phyloP scores from a whole-genome alignment of 2,329 filamentous ascomycete species.

The Cladosporium sphaerospermum region DNA sequence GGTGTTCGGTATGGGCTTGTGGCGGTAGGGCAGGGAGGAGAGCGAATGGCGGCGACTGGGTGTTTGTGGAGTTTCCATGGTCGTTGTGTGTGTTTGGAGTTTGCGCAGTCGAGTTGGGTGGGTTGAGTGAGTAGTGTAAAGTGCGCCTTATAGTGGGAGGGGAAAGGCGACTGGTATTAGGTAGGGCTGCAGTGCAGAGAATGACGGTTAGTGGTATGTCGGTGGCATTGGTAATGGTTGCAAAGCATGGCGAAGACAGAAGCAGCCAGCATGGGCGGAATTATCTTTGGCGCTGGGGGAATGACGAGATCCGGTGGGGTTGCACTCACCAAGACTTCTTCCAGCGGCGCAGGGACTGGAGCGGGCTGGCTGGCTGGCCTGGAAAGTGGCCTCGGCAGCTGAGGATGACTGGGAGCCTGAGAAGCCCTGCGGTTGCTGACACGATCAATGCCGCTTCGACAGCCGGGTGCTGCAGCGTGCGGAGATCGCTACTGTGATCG shows the following conservation, averaged over 20 bases:
- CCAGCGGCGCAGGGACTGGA: neutral
- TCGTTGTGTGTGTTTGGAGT: neutral
- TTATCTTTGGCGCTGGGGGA: neutral
- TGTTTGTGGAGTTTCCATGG: constrained; percentile 4
- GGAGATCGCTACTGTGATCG: neutral
- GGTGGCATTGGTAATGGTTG: constrained; percentile 5
- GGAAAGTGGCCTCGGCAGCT: no score
- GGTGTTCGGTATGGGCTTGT: constrained; percentile 35
- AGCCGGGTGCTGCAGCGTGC: neutral
- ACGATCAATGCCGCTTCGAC: neutral
- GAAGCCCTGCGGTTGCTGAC: neutral
- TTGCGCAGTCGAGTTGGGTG: neutral
- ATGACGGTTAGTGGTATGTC: neutral
- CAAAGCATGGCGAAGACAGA: neutral
- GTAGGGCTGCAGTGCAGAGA: neutral
- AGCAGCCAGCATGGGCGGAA: neutral
- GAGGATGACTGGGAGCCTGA: no score
- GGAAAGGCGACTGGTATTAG: neutral
- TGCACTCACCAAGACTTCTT: constrained; percentile 7
- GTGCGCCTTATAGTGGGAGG: neutral
- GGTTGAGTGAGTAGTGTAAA: neutral
- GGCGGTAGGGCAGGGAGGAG: constrained; percentile 25
- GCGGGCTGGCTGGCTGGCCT: no score
- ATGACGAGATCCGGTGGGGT: constrained; percentile 3
- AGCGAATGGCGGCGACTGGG: constrained; percentile 26